These are phyloP conservation scores for Podospora anserina DNA, from an alignment of 495 filamentous ascomycete genomes.

Conservation along the genomic window DNA sequence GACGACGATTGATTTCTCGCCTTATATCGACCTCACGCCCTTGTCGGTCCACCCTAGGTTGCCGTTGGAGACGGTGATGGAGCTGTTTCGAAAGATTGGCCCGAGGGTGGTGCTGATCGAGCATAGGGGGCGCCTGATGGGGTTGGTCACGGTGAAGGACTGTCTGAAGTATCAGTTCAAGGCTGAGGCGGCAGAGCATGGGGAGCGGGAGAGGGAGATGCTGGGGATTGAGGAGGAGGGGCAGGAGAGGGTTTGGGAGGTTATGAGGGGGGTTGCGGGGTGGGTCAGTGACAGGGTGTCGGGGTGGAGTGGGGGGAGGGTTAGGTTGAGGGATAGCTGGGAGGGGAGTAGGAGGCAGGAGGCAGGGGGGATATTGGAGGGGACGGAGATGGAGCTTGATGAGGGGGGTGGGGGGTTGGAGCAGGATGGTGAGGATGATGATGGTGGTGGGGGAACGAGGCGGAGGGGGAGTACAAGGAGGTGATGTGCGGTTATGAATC, in stretches of 20 bases:
- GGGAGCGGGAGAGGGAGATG: conserved; percentile 34
- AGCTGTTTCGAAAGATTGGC: conserved; percentile 97
- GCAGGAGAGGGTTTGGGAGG: conserved; percentile 68
- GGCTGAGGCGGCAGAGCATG: conserved; percentile 83
- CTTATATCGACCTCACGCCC: conserved; percentile 87
- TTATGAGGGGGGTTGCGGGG: conserved; percentile 55
- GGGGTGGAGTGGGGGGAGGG: conserved; percentile 47
- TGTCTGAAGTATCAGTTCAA: conserved; percentile 98
- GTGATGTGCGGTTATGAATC: background rate
- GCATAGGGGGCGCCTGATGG: conserved; percentile 74
- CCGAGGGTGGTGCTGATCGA: conserved; percentile 92
- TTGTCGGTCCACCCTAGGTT: conserved; percentile 88
- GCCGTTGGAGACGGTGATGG: conserved; percentile 95
- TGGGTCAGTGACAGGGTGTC: conserved; percentile 55
- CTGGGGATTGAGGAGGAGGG: conserved; percentile 33
- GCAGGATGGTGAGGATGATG: conserved; percentile 57
- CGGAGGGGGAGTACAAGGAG: background rate
- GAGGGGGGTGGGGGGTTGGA: conserved; percentile 58
- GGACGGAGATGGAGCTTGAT: conserved; percentile 53
- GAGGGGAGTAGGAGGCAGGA: conserved; percentile 29
- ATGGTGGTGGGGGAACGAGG: conserved; percentile 7
- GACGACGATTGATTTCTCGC: conserved; percentile 73
- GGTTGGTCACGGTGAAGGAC: conserved; percentile 94
- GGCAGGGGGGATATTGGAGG: conserved; percentile 56
- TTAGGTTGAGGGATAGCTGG: conserved; percentile 40